These are phyloP conservation scores for Sclerotinia nivalis DNA, from an alignment of 2,329 filamentous ascomycete genomes.

Conservation along the genomic window DNA sequence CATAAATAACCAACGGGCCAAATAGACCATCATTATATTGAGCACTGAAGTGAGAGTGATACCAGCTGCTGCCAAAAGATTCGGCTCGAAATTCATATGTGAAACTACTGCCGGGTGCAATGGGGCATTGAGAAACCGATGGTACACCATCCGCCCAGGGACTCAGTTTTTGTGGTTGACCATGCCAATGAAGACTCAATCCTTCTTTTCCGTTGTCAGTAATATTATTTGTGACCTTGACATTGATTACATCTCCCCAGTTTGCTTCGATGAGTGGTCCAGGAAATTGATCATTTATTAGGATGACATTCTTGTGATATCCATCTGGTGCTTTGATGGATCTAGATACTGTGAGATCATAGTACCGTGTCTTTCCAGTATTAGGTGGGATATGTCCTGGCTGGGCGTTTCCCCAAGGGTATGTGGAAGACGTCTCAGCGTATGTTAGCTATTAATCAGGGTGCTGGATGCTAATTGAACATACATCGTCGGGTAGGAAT, in stretches of 20 bases:
- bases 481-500: conserved; percentile 48
- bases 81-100: conserved; percentile 32
- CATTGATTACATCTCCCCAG: conserved; percentile 49
- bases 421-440: conserved; percentile 44
- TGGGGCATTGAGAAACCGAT: conserved; percentile 62
- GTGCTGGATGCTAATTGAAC: background rate
- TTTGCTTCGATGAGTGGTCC: conserved; percentile 41
- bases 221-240: conserved; percentile 69
- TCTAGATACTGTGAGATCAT: conserved; percentile 39
- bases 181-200: conserved; percentile 49
- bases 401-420: conserved; percentile 52
- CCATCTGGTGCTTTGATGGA: conserved; percentile 44
- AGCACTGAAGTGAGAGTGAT: conserved; percentile 57
- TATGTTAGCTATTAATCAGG: background rate
- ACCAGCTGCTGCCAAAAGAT: conserved; percentile 55
- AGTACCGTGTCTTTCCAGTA: conserved; percentile 44
- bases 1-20: conserved; percentile 61
- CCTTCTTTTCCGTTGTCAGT: conserved; percentile 41
- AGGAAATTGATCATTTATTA: conserved; percentile 41
- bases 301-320: conserved; percentile 53
- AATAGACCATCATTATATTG: conserved; percentile 56
- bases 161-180: conserved; percentile 46
- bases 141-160: conserved; percentile 45
- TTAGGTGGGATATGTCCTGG: conserved; percentile 38
- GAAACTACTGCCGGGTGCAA: conserved; percentile 47